Evolutionary conservation across 192 early-diverging fungal species (phyloP), one percentile per base, ranked within the genome.

Genomic region (Coemansia sp.): DNA sequence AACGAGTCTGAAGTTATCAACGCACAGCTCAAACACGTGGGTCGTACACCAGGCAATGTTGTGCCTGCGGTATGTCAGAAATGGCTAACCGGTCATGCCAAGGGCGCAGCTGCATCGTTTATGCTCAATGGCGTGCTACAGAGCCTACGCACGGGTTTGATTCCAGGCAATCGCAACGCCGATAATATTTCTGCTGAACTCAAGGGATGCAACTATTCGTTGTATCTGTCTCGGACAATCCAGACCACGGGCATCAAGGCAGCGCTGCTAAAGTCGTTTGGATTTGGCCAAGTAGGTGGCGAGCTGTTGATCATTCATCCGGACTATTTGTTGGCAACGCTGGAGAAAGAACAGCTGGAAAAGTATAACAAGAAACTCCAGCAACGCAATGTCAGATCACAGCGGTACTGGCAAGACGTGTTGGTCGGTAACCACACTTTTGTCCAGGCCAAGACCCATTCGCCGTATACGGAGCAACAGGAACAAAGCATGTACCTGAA

Each of bases 241-340:
- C 89, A 93, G 66, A 94, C 94, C 23, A 86, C 92, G 65, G 92
- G 94, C 65, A 66, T 95, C 75, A 92, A 90, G 78, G 94, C 94
- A n/a, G 92, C 86, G 73, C 63, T 94, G 51, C 84, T 95, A 66
- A 95, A 94, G 80, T 88, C 86, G 27, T 95, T 95, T 72, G 92
- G 94, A 59, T 95, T 95, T 80, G 94, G 94, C 38, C 94, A 95
- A 78, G 92, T 90, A 51, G 94, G 94, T 58, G 92, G 89, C 69
- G 94, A 95, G 78, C 56, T 38, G 87, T 77, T 89, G 22, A 70
- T 91, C 12, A 39, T 90, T 22, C 87, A 88, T 71, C 82, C 89
- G 11, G 87, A 91, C 68, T 88, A 88, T 65, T 48, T 86, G 22
- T 73, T 89, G 85, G 88, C 65, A 0, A 58, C 71, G 19, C 29